Percentiles rank a stretch among this genome's conserved stretches.
Evolutionary conservation across 345 rosid species (phyloP).

Genomic region (Fremontodendron californicum): DNA sequence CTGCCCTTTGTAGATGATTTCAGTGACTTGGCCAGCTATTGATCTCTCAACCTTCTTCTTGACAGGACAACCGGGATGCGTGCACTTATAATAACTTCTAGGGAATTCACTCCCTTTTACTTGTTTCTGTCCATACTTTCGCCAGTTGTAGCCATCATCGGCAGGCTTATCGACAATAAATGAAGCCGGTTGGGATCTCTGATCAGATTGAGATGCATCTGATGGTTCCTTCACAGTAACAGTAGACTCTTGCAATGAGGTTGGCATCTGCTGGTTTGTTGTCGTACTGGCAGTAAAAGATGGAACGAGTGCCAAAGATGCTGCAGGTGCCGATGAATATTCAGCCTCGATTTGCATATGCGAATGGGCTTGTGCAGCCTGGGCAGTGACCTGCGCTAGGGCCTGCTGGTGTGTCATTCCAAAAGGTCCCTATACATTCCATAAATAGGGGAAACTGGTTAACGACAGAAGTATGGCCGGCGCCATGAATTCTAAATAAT

Average conservation of each 20-base stretch:
- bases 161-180: conserved; percentile 55
- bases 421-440: conserved; percentile 48
- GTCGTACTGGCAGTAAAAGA: conserved; percentile 21
- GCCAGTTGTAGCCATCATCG: conserved; percentile 77
- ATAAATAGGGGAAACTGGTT: conserved; percentile 9
- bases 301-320: conserved; percentile 29
- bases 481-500: not conserved
- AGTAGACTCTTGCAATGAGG: conserved; percentile 26
- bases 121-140: conserved; percentile 90
- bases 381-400: conserved; percentile 76
- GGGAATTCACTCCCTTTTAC: conserved; percentile 83
- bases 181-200: conserved; percentile 38
- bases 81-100: conserved; percentile 84
- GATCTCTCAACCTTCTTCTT: conserved; percentile 87
- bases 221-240: conserved; percentile 30
- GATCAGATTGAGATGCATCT: conserved; percentile 38
- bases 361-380: conserved; percentile 50
- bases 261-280: conserved; percentile 27
- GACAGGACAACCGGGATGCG: conserved; percentile 64
- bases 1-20: conserved; percentile 83
- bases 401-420: conserved; percentile 88
- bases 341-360: conserved; percentile 25
- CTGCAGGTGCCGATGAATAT: conserved; percentile 27
- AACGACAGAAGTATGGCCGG: not conserved
- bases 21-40: conserved; percentile 71